These are phyloP conservation scores for Trifolium subterraneum DNA, from an alignment of 306 rosid genomes.

Conservation along the genomic window DNA sequence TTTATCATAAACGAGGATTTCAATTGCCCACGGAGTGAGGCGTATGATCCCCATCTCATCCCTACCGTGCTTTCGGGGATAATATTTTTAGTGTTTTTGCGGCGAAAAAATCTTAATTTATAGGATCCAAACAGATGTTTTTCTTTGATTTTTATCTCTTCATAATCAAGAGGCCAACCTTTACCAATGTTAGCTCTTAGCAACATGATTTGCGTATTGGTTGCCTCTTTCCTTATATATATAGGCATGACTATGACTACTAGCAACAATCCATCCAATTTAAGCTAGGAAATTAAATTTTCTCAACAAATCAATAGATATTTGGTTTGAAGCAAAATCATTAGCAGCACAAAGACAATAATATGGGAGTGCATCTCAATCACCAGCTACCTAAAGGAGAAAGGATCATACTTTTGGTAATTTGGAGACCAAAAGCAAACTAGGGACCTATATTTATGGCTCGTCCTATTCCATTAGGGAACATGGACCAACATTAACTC, in stretches of 20 bases:
- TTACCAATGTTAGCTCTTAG: too few species aligned
- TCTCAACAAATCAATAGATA: background rate
- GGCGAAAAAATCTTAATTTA: too few species aligned
- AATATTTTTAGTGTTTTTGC: too few species aligned
- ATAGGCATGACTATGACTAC: conserved; percentile 6
- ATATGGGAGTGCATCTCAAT: conserved; percentile 4
- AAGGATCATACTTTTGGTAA: background rate
- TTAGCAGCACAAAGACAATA: background rate
- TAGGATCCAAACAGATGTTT: background rate
- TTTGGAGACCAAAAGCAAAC: background rate
- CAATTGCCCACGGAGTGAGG: too few species aligned
- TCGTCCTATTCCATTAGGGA: background rate
- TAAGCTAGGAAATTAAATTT: background rate
- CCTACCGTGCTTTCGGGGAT: background rate
- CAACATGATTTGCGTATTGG: background rate
- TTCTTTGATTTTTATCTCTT: background rate
- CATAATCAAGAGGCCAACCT: too few species aligned
- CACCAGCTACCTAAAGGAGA: background rate
- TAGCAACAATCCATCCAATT: background rate
- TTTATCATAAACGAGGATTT: background rate
- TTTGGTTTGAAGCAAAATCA: background rate
- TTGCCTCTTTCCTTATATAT: background rate
- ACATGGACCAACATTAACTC: background rate
- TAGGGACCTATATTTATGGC: background rate
- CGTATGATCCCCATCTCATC: background rate